A percentile compares a stretch with the other conserved stretches of the same genome.
phyloP scores from a whole-genome alignment of 768 basidiomycete species.

The Amyloporia xantha region DNA sequence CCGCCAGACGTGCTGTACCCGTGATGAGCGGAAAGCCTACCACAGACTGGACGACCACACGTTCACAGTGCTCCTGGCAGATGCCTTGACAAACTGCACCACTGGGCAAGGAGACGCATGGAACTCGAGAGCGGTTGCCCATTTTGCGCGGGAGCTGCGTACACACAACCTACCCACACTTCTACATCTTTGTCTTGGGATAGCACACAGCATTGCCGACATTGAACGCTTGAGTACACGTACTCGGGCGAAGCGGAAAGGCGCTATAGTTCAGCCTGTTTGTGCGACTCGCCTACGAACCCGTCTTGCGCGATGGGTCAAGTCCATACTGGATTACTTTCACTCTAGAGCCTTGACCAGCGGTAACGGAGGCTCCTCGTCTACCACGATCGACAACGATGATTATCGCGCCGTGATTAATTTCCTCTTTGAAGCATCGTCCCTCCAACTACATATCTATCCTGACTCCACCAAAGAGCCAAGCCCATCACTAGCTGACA shows the following conservation, averaged over 20 bases:
- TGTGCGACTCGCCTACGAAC: conserved; percentile 1
- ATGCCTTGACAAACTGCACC: conserved; percentile 20
- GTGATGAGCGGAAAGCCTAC: conserved; percentile 7
- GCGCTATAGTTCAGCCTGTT: not conserved
- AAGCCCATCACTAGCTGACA: conserved; percentile 4
- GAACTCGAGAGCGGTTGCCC: conserved; percentile 37
- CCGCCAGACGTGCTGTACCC: conserved; percentile 28
- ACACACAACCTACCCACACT: conserved; percentile 27
- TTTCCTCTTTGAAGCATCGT: conserved; percentile 19
- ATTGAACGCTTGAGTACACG: not conserved
- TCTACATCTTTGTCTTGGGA: conserved; percentile 23
- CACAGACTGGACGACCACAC: conserved; percentile 20
- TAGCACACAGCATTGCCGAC: conserved; percentile 16
- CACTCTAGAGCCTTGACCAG: not conserved
- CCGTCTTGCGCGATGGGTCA: conserved; percentile 22
- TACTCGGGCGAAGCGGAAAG: conserved; percentile 6
- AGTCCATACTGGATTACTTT: conserved; percentile 16
- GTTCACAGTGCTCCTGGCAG: conserved; percentile 29
- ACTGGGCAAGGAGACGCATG: conserved; percentile 26
- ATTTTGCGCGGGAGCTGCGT: conserved; percentile 28
- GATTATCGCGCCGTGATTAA: conserved; percentile 12
- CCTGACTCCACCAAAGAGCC: conserved; percentile 3
- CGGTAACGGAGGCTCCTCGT: not conserved
- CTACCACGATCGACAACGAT: no score
- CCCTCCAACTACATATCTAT: conserved; percentile 4